Evolutionary conservation across 2,329 filamentous ascomycete genomes (phyloP), one percentile per base, ranked within the genome.

Genomic region (Verticillium zaregamsianum): DNA sequence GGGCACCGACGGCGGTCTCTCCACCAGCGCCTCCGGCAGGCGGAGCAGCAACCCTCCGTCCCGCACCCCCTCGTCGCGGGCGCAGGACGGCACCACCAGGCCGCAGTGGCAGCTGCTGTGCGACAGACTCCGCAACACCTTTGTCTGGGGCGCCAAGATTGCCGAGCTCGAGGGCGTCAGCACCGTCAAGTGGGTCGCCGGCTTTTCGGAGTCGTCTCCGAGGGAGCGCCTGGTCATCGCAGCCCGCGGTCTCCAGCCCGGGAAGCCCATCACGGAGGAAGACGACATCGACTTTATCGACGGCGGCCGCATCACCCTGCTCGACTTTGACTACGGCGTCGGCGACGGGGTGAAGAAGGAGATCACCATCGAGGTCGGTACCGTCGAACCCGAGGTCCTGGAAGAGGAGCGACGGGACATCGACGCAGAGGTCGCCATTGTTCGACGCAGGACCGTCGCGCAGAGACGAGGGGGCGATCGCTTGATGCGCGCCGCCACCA

Each of bases 201-300:
- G 79, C 20, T 82, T 81, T 61, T 78, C 79, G 12, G 74, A 74
- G 52, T 79, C 78, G 3, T 79, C 78, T 14, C 68, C 79, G 55
- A 78, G 81, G 62, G 85, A 87, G 68, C 80, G 82, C 55, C 77
- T 95, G 28, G 80, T 93, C n/a, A 82, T 90, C 35, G 88, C 90
- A 49, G 90, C 91, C 6, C 86, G 88, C 28, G 91, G 90, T 35
- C 86, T 91, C 20, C 80, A 86, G 31, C 82, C 83, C 1, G 78
- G 82, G 0, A 81, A 85, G 62, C 77, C 80, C 8, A 76, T 85
- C 52, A 82, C 86, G 3, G 89, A 91, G 61, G 88, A 92, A 65
- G 90, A 92, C 66, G 87, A 86, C 56, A 83, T 89, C 59, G 85
- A 90, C 68, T 91, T 91, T 65, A 83, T 91, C n/a, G 91, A 94